phyloP scores from a whole-genome alignment of 2,329 filamentous ascomycete genomes.

The Diplodia scrobiculata region DNA sequence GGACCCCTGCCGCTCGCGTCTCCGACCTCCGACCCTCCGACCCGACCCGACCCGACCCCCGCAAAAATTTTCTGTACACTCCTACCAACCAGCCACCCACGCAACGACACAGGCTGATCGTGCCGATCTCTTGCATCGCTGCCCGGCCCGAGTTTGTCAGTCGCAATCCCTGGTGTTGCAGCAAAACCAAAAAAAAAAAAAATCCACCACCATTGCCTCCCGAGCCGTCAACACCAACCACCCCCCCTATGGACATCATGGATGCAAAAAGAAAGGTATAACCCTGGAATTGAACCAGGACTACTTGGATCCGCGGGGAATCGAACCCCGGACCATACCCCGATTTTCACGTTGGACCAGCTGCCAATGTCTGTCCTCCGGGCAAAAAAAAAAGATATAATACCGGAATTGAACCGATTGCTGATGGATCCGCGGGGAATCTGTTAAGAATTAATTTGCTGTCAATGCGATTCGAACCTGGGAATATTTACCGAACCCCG shows the following conservation, averaged over 20 bases:
- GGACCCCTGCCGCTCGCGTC: not conserved
- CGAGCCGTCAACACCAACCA: too few relatives aligned
- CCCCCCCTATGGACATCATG: too few relatives aligned
- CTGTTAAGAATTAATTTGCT: too few relatives aligned
- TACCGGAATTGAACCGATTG: not conserved
- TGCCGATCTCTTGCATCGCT: not conserved
- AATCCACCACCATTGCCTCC: too few relatives aligned
- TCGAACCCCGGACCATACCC: not conserved
- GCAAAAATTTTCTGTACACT: not conserved
- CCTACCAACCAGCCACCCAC: not conserved
- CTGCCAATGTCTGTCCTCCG: too few relatives aligned
- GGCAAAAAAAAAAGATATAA: not conserved
- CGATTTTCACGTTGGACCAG: too few relatives aligned
- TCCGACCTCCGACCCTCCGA: not conserved
- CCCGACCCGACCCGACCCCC: not conserved
- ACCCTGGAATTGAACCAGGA: not conserved
- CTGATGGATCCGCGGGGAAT: constrained; percentile 13
- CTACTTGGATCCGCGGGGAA: not conserved
- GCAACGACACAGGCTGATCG: too few relatives aligned
- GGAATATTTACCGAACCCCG: not conserved
- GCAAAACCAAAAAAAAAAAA: not conserved
- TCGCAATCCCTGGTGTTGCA: not conserved
- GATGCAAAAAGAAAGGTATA: too few relatives aligned
- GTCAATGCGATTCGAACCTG: too few relatives aligned
- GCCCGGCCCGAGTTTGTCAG: not conserved